Conservation (phyloP, 495 filamentous ascomycete species). For the Entonaema liquescens region DNA sequence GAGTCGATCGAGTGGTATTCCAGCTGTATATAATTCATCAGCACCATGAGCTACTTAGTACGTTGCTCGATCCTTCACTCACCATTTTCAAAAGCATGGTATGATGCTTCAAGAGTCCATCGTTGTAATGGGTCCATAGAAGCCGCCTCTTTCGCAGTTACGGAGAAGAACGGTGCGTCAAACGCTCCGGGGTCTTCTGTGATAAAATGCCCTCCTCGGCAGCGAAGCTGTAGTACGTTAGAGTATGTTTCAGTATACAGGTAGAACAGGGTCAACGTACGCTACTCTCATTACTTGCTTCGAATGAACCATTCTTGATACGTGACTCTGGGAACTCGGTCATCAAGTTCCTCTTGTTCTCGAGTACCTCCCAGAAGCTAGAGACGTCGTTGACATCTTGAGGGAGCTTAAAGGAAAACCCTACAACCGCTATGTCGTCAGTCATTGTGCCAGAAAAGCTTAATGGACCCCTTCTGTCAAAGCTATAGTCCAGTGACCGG, state of each 20-base stretch:
- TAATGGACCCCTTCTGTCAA: neutral
- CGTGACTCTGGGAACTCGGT: conserved; percentile 48
- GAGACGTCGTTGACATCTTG: conserved; percentile 45
- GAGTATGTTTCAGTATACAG: neutral
- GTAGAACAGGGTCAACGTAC: neutral
- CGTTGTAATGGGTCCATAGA: conserved; percentile 48
- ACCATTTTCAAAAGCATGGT: conserved; percentile 56
- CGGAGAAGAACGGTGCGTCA: conserved; percentile 65
- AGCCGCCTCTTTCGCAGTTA: conserved; percentile 61
- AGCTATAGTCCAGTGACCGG: neutral
- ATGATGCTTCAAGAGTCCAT: conserved; percentile 60
- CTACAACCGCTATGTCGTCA: conserved; percentile 48
- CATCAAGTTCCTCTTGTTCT: conserved; percentile 47
- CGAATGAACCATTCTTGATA: conserved; percentile 40
- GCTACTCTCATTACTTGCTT: conserved; percentile 23
- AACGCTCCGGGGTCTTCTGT: conserved; percentile 58
- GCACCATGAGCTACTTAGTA: neutral
- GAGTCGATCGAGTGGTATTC: conserved; percentile 34
- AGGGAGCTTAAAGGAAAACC: conserved; percentile 51
- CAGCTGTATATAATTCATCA: conserved; percentile 30
- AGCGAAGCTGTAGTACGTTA: conserved; percentile 21
- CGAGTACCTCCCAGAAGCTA: conserved; percentile 48
- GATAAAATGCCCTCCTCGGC: conserved; percentile 46
- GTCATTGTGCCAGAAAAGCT: neutral
- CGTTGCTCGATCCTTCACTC: neutral